Evolutionary conservation across 306 rosid genomes (phyloP).

Genomic region (Pterocarpus santalinus): DNA sequence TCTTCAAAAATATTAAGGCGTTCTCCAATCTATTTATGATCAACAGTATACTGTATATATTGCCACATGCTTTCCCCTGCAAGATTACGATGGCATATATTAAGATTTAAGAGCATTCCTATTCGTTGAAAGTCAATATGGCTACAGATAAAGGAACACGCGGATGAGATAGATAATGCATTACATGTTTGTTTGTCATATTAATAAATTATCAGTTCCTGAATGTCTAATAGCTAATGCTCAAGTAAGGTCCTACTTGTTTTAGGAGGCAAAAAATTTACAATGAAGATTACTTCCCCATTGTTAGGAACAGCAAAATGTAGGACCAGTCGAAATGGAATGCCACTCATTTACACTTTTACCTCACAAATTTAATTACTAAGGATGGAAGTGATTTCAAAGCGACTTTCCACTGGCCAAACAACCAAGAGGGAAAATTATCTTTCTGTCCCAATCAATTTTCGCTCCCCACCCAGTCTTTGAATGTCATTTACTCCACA

Average conservation of each 20-base stretch:
- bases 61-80: conserved; percentile 48
- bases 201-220: conserved; percentile 17
- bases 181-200: neutral
- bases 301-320: neutral
- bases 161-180: conserved; percentile 24
- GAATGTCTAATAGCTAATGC: conserved; percentile 24
- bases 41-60: conserved; percentile 36
- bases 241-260: conserved; percentile 3
- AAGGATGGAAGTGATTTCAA: conserved; percentile 9
- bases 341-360: neutral
- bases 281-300: neutral
- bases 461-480: neutral
- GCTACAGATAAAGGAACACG: conserved; percentile 10
- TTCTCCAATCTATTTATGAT: conserved; percentile 43
- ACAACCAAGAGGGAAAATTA: neutral
- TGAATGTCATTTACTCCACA: conserved; percentile 13
- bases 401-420: conserved; percentile 5
- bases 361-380: neutral
- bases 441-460: conserved; percentile 27
- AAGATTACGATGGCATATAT: conserved; percentile 35
- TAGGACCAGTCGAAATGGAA: neutral
- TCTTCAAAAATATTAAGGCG: conserved; percentile 17
- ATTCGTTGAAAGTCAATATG: conserved; percentile 1
- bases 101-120: conserved; percentile 15
- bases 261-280: conserved; percentile 23